Conservation (phyloP, 257 asterid genomes). For the Fraxinus anomala region DNA sequence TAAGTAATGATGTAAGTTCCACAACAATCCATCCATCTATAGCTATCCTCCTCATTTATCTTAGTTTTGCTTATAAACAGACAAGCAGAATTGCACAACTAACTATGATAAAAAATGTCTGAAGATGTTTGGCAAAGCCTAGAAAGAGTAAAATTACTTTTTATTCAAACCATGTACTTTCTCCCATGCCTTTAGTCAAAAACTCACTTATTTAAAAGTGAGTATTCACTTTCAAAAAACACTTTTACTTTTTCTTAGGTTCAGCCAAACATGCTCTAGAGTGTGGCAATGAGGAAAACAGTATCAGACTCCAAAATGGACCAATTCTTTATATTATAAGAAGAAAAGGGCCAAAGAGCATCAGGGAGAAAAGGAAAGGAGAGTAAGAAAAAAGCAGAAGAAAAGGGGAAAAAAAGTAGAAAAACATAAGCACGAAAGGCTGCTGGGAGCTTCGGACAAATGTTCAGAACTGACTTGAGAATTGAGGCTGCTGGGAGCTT, state of each 20-base stretch:
- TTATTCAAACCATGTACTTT: no score
- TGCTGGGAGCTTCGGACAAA: not conserved
- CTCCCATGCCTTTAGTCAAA: no score
- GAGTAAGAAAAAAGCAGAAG: conserved; percentile 17
- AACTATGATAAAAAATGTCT: no score
- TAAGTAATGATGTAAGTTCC: no score
- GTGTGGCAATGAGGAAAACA: conserved; percentile 19
- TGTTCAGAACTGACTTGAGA: conserved; percentile 6
- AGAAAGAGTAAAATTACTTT: no score
- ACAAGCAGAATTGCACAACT: no score
- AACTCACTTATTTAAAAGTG: no score
- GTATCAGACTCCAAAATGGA: conserved; percentile 26
- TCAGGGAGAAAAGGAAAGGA: conserved; percentile 41
- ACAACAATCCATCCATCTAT: no score
- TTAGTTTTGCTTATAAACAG: no score
- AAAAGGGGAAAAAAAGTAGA: not conserved
- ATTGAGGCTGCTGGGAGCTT: not conserved
- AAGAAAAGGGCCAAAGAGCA: conserved; percentile 48
- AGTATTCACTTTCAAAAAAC: not conserved
- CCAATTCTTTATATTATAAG: conserved; percentile 34
- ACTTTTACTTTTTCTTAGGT: not conserved
- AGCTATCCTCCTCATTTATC: no score
- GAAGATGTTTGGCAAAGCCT: no score
- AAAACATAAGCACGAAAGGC: not conserved
- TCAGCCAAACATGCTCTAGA: not conserved